Evolutionary conservation across 83 land plant species (phyloP).

Genomic region (Diphasiastrum complanatum): DNA sequence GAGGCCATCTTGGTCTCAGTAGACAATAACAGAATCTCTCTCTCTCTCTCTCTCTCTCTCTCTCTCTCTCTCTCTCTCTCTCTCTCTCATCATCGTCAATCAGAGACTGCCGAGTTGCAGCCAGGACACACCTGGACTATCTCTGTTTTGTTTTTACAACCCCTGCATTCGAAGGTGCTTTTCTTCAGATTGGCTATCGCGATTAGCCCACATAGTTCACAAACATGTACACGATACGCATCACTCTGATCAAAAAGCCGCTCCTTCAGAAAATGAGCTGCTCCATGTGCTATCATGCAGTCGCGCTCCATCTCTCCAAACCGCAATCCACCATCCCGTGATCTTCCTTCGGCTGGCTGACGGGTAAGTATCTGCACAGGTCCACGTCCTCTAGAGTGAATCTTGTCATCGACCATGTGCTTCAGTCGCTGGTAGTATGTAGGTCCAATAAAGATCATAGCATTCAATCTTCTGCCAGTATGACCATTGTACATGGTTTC

Average conservation of each 20-base stretch:
- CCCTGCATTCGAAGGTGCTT: conserved; percentile 93
- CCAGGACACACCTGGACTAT: conserved; percentile 74
- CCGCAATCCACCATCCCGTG: conserved; percentile 97
- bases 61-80: too few relatives aligned
- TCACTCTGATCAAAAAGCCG: conserved; percentile 97
- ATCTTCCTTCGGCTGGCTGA: conserved; percentile 99
- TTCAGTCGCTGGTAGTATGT: conserved; percentile 96
- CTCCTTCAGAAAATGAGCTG: conserved; percentile 93
- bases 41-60: too few relatives aligned
- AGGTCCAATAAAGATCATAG: conserved; percentile 97
- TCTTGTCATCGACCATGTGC: conserved; percentile 99
- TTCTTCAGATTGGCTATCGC: conserved; percentile 99
- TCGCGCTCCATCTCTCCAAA: conserved; percentile 99
- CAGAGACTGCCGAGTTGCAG: neutral
- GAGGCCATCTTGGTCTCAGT: too few relatives aligned
- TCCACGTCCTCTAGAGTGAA: conserved; percentile 95
- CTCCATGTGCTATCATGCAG: conserved; percentile 99
- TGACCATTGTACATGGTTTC: conserved; percentile 99
- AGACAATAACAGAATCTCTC: too few relatives aligned
- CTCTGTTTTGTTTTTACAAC: conserved; percentile 98
- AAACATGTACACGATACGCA: conserved; percentile 94
- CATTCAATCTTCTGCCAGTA: conserved; percentile 73
- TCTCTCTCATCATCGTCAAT: too few relatives aligned
- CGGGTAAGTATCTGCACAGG: conserved; percentile 97
- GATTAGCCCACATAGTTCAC: conserved; percentile 89